Evolutionary conservation across 345 rosid species (phyloP).

Genomic region (Ricinus communis): DNA sequence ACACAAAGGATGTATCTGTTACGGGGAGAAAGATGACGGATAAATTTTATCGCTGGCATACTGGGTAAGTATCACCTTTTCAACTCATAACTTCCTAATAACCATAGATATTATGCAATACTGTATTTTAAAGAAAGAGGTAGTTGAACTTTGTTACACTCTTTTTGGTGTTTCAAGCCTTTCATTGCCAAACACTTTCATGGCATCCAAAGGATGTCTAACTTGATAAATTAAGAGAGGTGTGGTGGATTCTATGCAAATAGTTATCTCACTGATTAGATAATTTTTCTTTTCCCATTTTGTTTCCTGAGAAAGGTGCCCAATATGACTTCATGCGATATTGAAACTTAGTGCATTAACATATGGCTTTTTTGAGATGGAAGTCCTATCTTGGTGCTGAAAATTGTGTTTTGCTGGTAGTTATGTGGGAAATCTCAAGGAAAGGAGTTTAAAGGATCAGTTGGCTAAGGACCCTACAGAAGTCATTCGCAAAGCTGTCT

Average conservation of each 20-base stretch:
- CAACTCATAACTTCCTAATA: not conserved
- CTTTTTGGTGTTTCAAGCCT: not conserved
- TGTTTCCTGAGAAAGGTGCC: not conserved
- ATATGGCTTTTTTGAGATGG: not conserved
- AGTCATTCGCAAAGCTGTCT: conserved; percentile 94
- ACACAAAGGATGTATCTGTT: conserved; percentile 84
- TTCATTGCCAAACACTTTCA: not conserved
- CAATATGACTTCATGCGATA: not conserved
- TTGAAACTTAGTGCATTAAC: not conserved
- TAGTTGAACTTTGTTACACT: too few species aligned
- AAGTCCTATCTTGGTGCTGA: not conserved
- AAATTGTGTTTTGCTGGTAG: conserved; percentile 38
- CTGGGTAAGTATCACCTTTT: conserved; percentile 59
- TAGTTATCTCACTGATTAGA: not conserved
- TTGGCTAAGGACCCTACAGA: conserved; percentile 94
- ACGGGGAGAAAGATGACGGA: conserved; percentile 92
- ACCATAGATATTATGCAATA: not conserved
- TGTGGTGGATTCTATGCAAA: not conserved
- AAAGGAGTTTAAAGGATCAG: conserved; percentile 93
- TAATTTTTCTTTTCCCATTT: not conserved
- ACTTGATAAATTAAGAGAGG: not conserved
- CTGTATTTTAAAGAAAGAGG: too few species aligned
- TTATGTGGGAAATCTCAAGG: conserved; percentile 86
- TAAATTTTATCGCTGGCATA: conserved; percentile 90
- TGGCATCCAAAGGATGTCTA: too few species aligned